Evolutionary conservation across 2,329 filamentous ascomycete species (phyloP), one percentile per base, ranked within the genome.

Genomic region (Aspergillus niger): DNA sequence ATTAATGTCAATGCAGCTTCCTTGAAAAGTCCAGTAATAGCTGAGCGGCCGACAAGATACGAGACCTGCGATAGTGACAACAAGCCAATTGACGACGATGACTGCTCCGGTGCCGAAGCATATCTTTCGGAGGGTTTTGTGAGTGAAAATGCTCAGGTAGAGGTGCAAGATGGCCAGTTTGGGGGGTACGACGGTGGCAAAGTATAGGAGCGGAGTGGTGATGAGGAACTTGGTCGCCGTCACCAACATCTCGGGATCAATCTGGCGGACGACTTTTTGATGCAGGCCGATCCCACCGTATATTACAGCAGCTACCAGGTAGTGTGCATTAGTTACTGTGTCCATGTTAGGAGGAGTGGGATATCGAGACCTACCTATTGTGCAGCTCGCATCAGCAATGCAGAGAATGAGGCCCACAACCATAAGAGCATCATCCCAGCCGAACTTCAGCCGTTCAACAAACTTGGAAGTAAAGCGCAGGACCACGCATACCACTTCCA

Each of bases 1-100:
- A 48, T 72, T 63, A 44, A 65, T 69, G 48, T 74, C 53, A 44
- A 75, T 63, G 49, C 72, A 75, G 28, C 43, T 44, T 10, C 44
- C 50, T 8, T 59, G 47, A 1, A 13, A 39, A 8, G 61, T 49
- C 63, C 60, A 64, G 13, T 47, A 48, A 10, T 30, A 30, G 15
- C 57, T 53, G 11, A 59, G 28, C 3, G 57, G 57, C 1, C 22
- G 51, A 22, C 57, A 59, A 22, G 41, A 39, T 4, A 47, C 17
- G 7, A 54, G 39, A 17, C 49, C 39, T 3, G 17, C 57, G 13
- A 48, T 51, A 22, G 50, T 44, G n/a, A 39, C 47, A 3, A 39
- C 57, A 30, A 59, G 43, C 50, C 57, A 59, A 41, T 59, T 59
- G 6, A 39, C 51, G 6, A 55, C 5, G 20, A 59, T 54, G 7